Evolutionary conservation across 805 yeast species (phyloP), one percentile per base, ranked within the genome.

Genomic region (Lachancea dasiensis): DNA sequence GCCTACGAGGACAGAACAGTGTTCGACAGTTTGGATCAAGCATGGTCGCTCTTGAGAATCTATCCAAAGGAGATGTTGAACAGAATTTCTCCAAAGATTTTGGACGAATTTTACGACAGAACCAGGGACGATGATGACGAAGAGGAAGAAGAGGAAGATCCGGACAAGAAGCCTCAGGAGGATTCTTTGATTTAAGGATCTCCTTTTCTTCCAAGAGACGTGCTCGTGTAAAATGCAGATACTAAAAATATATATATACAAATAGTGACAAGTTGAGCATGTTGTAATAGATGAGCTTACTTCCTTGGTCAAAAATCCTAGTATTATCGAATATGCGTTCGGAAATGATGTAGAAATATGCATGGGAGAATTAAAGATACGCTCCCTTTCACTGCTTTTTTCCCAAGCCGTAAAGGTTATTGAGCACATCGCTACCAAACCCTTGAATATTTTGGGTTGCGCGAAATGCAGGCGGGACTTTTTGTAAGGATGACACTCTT

Each of bases 1-100:
- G 90, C 96, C 38, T 92, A 92, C 63, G 99, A 92, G 67, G 76
- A 87, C 64, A 86, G 99, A 75, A 74, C 87, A 33, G 80, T 92
- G 51, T 86, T 87, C 57, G 98, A 92, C 70, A 82, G 95, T 40
- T 78, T 92, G 63, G 98, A 92, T 64, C 89, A 85, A 64, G 99
- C 98, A 40, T 92, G 99, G 99, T 79, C 94, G 31, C 75, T 92
- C 63, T 75, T 92, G 65, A 87, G 99, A 76, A 92, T 92, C 65
- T 92, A 92, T 72, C 99, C 99, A 60, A 92, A 89, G 78, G 97
- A 92, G 69, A 74, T 92, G 84, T 80, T 92, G 61, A 92, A 92
- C 75, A 87, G 98, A 79, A 86, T 92, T 60, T 87, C 96, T 43
- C 97, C 97, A 64, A 92, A 92, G 79, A 86, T 92, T 54, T 71